A percentile compares a stretch with the other conserved stretches of the same genome.
Evolutionary conservation across 257 asterid genomes (phyloP).

Genomic region (Orobanche coerulescens): DNA sequence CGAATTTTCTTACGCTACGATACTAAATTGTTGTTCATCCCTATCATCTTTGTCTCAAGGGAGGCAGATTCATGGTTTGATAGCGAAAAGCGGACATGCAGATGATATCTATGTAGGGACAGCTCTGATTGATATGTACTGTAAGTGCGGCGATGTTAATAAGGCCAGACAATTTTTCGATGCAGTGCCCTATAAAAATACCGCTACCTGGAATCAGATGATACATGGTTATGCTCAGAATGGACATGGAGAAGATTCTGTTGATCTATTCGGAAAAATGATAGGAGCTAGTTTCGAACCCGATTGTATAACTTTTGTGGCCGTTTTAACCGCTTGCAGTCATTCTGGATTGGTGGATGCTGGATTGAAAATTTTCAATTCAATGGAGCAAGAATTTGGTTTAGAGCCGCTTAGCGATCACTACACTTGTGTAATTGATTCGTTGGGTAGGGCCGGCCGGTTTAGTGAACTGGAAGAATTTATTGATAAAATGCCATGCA

Average conservation of each 20-base stretch:
- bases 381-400: conserved; percentile 42
- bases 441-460: conserved; percentile 62
- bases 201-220: conserved; percentile 62
- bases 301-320: conserved; percentile 49
- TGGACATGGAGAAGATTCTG: conserved; percentile 50
- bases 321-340: conserved; percentile 64
- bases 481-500: conserved; percentile 45
- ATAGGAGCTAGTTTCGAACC: conserved; percentile 29
- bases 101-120: conserved; percentile 52
- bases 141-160: conserved; percentile 47
- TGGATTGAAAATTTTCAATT: conserved; percentile 38
- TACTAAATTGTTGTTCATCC: conserved; percentile 48
- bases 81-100: conserved; percentile 41
- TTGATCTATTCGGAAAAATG: conserved; percentile 42
- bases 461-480: conserved; percentile 49
- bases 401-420: conserved; percentile 50
- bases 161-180: conserved; percentile 39
- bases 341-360: conserved; percentile 61
- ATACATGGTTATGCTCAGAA: conserved; percentile 62
- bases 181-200: conserved; percentile 34
- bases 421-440: conserved; percentile 64
- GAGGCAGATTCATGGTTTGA: conserved; percentile 42
- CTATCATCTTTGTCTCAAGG: conserved; percentile 47
- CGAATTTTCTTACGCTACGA: conserved; percentile 49
- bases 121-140: conserved; percentile 51